Base-by-base conservation (phyloP, 345 rosid genomes). In the Sisymbrium altissimum region DNA sequence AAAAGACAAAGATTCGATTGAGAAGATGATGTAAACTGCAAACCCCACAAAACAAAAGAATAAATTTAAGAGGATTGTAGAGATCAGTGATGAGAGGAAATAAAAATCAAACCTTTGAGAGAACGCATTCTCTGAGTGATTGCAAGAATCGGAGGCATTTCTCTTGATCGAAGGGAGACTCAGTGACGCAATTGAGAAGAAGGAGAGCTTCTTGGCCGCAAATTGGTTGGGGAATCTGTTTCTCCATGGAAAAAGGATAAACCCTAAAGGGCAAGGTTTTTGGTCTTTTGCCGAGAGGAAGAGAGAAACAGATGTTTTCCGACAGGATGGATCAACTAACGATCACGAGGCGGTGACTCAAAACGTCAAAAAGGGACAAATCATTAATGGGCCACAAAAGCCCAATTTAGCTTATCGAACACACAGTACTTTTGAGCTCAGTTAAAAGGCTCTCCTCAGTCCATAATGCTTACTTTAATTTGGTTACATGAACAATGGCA, bases 171-270 rank as follows among this genome's bases (percentile, higher is more conserved):
- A 75, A 91, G 50, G 89, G 85, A 52, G 85, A 82, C 19, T 84
- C 86, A 0, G 91, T 64, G 27, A 85, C 97, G 85, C 98, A 93
- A 73, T 93, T 93, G 49, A 93, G 91, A 64, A 93, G 87, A 74
- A 80, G 68, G 62, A 93, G 72, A 63, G 97, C 89, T 64, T 89
- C 91, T 66, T 86, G 49, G 0, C 86, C 86, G 68, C 98, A 91
- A 29, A 86, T 84, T 2, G 91, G 79, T 72, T 74, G 73, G 1
- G 78, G 72, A 61, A 15, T 64, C 27, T 65, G 55, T 33, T 82
- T 79, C 74, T 88, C 91, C 88, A 85, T 82, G 0, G 39, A 58
- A 44, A 10, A 44, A 10, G 11, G 15, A 39, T 59, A 41, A 78
- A 62, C 71, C 76, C 74, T 78, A 25, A 12, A 27, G 11, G 5